Evolutionary conservation across 2,329 filamentous ascomycete genomes (phyloP), one percentile per base, ranked within the genome.

Genomic region (Claviceps monticola): DNA sequence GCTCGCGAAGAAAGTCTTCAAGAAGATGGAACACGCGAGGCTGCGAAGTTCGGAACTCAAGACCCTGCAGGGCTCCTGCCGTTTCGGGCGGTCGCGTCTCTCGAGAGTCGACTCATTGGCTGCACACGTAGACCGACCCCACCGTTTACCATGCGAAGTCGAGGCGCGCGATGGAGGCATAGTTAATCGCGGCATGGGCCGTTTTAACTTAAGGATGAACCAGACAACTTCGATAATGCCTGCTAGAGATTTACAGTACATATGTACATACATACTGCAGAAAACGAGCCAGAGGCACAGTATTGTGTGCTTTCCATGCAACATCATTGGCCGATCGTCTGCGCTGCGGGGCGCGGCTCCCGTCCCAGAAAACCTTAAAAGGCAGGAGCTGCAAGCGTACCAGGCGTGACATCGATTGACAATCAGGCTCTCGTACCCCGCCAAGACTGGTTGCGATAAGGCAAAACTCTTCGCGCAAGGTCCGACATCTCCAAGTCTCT

Each of bases 41-140:
- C 21, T 44, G 48, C 45, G 48, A 48, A 43, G 14, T 37, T 43
- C 29, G 47, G 43, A 48, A 4, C 14, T 21, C 21, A 17, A 45
- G 44, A 43, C 49, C 46, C 45, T 54, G 50, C 53, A 53, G 51
- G 48, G 46, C n/a, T 48, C 38, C 34, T 52, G 53, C 42, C 46
- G 45, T 50, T 49, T 53, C 17, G 26, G 41, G 42, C 23, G n/a
- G 21, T 29, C n/a, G 37, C 46, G 48, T 48, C 26, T 50, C 29
- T 34, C 49, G 16, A 19, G n/a, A 23, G 29, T 34, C 9, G 29
- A 34, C 29, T 34, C 29, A 34, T 34, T 34, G 29, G 29, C 29
- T 34, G 29, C 29, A 34, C 29, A 34, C 9, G 3, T 4, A 11
- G 29, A 34, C 29, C 29, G 29, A 34, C 29, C 8, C 29, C 29